These are phyloP conservation scores for Oenanthe sinensis DNA, from an alignment of 129 eudicot genomes.

Conservation along the genomic window DNA sequence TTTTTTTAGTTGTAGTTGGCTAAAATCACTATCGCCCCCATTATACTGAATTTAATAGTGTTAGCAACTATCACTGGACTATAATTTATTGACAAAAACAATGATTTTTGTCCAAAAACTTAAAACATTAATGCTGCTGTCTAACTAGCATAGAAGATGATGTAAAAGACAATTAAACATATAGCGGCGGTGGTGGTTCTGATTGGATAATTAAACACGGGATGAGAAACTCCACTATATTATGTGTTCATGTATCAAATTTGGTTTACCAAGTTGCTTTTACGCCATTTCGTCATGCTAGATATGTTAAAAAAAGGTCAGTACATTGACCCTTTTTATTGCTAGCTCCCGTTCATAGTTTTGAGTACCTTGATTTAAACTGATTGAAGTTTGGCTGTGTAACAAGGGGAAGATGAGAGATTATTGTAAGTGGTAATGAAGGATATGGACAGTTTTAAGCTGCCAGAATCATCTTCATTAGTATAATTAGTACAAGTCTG, in stretches of 20 bases:
- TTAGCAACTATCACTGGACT: neutral
- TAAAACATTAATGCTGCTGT: neutral
- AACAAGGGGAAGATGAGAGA: neutral
- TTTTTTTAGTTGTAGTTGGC: too few relatives aligned
- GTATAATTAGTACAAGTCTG: neutral
- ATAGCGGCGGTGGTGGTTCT: neutral
- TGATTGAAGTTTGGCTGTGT: neutral
- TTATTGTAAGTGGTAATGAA: neutral
- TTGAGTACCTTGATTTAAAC: neutral
- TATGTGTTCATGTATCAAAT: neutral
- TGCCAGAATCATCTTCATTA: neutral
- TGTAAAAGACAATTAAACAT: neutral
- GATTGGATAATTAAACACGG: neutral
- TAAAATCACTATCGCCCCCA: neutral
- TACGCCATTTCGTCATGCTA: neutral
- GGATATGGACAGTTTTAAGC: neutral
- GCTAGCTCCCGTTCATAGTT: too few relatives aligned
- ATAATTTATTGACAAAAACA: neutral
- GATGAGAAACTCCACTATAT: neutral
- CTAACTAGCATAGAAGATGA: neutral
- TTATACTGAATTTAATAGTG: neutral
- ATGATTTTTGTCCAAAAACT: neutral
- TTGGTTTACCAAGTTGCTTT: neutral
- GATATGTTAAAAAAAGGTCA: neutral
- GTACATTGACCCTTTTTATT: neutral